Conservation (phyloP, 2,329 filamentous ascomycete species). For the Curvularia sp. region DNA sequence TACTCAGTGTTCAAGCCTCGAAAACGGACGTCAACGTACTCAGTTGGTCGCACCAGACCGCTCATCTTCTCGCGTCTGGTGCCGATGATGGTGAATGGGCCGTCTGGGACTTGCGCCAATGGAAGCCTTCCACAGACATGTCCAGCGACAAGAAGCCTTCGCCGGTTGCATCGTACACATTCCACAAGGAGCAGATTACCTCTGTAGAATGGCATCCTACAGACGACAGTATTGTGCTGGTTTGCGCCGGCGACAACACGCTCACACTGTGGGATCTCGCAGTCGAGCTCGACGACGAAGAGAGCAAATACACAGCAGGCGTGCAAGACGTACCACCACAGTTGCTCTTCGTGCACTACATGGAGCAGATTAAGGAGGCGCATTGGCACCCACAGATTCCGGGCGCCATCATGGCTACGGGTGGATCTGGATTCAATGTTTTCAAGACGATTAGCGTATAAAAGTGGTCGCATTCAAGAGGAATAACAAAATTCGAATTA, state of each 20-base stretch:
- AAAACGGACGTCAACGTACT: slow-evolving; percentile 92
- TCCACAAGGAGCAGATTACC: slow-evolving; percentile 96
- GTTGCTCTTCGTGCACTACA: slow-evolving; percentile 94
- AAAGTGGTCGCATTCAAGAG: slow-evolving; percentile 5
- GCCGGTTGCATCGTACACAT: slow-evolving; percentile 90
- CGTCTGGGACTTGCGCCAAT: slow-evolving; percentile 95
- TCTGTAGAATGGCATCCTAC: slow-evolving; percentile 97
- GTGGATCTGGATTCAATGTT: slow-evolving; percentile 77
- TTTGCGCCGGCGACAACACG: slow-evolving; percentile 91
- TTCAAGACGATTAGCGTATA: slow-evolving; percentile 54
- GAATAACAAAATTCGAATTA: slow-evolving; percentile 2
- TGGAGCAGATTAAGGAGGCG: slow-evolving; percentile 91
- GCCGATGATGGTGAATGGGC: slow-evolving; percentile 94
- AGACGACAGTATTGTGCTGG: slow-evolving; percentile 92
- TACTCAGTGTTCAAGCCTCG: slow-evolving; percentile 84
- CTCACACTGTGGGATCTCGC: slow-evolving; percentile 96
- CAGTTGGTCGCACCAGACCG: slow-evolving; percentile 89
- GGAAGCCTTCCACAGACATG: slow-evolving; percentile 71
- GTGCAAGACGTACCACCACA: slow-evolving; percentile 92
- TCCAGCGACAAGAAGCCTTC: slow-evolving; percentile 63
- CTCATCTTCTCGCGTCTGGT: slow-evolving; percentile 88
- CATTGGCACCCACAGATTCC: slow-evolving; percentile 99
- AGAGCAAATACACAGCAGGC: slow-evolving; percentile 86
- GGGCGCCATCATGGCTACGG: slow-evolving; percentile 86
- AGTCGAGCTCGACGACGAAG: slow-evolving; percentile 95